These are phyloP conservation scores for Ichthyophthirius multifiliis DNA, from an alignment of 169 alveolate species.

Conservation along the genomic window DNA sequence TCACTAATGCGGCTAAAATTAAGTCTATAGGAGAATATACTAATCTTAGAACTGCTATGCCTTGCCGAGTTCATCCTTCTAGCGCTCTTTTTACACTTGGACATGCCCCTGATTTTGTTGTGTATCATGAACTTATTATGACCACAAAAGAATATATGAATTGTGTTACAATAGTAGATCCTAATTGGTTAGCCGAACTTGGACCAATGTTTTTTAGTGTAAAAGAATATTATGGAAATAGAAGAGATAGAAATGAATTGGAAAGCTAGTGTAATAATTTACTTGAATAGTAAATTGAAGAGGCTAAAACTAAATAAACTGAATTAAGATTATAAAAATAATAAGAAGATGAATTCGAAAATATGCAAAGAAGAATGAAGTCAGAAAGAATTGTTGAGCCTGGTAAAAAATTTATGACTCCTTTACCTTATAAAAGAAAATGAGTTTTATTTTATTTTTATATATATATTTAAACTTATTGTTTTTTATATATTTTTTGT, in stretches of 20 bases:
- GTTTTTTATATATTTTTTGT: too few relatives aligned
- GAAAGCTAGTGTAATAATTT: constrained; percentile 22
- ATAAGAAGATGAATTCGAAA: not conserved
- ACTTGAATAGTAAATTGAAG: constrained; percentile 16
- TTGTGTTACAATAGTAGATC: constrained; percentile 98
- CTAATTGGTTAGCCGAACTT: constrained; percentile 96
- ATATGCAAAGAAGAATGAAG: not conserved
- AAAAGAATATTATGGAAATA: constrained; percentile 57
- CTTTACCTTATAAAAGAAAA: too few relatives aligned
- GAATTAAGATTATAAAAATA: not conserved
- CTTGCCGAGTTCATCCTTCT: constrained; percentile 98
- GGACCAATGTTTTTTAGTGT: constrained; percentile 89
- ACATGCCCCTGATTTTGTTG: constrained; percentile 98
- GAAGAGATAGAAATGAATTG: constrained; percentile 14
- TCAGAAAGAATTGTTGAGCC: not conserved
- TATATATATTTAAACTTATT: too few relatives aligned
- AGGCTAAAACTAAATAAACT: not conserved
- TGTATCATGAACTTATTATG: constrained; percentile 98
- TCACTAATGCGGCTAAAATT: constrained; percentile 99
- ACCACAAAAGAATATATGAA: constrained; percentile 97
- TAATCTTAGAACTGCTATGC: constrained; percentile 96
- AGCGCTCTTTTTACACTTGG: constrained; percentile 98
- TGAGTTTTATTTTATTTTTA: too few relatives aligned
- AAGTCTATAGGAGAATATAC: constrained; percentile 99
- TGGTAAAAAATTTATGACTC: not conserved